A percentile compares a stretch with the other conserved stretches of the same genome.
Conservation (phyloP, 352 stramenopile species). For the Aphanomyces astaci region DNA sequence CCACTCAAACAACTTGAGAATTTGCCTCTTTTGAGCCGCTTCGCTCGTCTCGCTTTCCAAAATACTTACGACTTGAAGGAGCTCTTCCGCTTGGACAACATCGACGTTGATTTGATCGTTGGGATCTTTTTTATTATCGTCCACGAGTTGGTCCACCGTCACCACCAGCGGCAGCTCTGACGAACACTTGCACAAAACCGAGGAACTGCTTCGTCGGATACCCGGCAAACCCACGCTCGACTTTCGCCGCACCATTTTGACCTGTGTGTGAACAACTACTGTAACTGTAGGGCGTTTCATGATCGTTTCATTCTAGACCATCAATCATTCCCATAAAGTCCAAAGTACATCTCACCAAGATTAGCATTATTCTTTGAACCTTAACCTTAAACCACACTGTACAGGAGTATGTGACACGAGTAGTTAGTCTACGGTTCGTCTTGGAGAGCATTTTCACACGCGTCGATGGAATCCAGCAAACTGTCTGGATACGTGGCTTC, state of each 20-base stretch:
- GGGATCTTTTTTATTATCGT: neutral
- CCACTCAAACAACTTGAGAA: constrained; percentile 19
- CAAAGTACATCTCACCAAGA: neutral
- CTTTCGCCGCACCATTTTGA: neutral
- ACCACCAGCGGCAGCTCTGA: neutral
- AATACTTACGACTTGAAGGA: neutral
- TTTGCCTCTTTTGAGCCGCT: constrained; percentile 10
- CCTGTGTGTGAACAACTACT: too few species aligned
- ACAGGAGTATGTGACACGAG: too few species aligned
- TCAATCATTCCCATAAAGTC: neutral
- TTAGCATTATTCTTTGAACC: too few species aligned
- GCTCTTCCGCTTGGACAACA: neutral
- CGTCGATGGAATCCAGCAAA: constrained; percentile 51
- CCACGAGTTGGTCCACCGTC: neutral
- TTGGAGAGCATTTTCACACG: constrained; percentile 18
- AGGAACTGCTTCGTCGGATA: neutral
- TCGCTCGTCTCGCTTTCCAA: constrained; percentile 6
- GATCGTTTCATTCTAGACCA: too few species aligned
- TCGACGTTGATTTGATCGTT: neutral
- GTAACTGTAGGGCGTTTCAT: too few species aligned
- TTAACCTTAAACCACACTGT: too few species aligned
- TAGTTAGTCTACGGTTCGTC: neutral
- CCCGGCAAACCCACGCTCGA: neutral
- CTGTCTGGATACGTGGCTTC: constrained; percentile 50
- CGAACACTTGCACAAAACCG: neutral